phyloP scores from a whole-genome alignment of 495 filamentous ascomycete genomes.

The Penicillium coprophilum region DNA sequence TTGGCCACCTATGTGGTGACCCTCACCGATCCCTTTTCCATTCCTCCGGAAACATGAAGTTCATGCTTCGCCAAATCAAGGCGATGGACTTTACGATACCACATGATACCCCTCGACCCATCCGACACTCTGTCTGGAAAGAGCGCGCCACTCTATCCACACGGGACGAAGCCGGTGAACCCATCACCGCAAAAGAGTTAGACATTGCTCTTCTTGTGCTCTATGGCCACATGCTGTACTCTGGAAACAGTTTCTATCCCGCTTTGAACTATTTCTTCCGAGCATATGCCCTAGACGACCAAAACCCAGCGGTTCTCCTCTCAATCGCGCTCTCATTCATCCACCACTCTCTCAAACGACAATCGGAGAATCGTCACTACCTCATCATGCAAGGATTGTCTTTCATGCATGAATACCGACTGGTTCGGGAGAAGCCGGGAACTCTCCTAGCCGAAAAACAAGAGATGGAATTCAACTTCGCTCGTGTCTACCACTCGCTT shows the following conservation, averaged over 20 bases:
- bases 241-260: slow-evolving; percentile 72
- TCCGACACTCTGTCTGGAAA: slow-evolving; percentile 40
- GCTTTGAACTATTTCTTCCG: slow-evolving; percentile 91
- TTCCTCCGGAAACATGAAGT: slow-evolving; percentile 72
- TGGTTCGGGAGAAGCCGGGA: slow-evolving; percentile 42
- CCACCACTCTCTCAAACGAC: slow-evolving; percentile 82
- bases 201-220: slow-evolving; percentile 78
- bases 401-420: slow-evolving; percentile 79
- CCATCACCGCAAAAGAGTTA: slow-evolving; percentile 51
- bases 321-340: slow-evolving; percentile 69
- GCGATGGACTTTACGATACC: slow-evolving; percentile 70
- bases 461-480: slow-evolving; percentile 91
- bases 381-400: slow-evolving; percentile 78
- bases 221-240: slow-evolving; percentile 84
- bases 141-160: slow-evolving; percentile 52
- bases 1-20: slow-evolving; percentile 62
- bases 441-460: slow-evolving; percentile 54
- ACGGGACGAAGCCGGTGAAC: slow-evolving; percentile 46
- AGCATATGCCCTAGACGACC: slow-evolving; percentile 73
- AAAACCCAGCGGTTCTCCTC: slow-evolving; percentile 75
- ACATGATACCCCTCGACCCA: slow-evolving; percentile 23
- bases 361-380: slow-evolving; percentile 85
- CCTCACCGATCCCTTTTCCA: slow-evolving; percentile 52
- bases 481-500: slow-evolving; percentile 74
- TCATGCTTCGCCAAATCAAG: slow-evolving; percentile 85